phyloP scores from a whole-genome alignment of 352 stramenopile genomes.

The Globisporangium nunn region DNA sequence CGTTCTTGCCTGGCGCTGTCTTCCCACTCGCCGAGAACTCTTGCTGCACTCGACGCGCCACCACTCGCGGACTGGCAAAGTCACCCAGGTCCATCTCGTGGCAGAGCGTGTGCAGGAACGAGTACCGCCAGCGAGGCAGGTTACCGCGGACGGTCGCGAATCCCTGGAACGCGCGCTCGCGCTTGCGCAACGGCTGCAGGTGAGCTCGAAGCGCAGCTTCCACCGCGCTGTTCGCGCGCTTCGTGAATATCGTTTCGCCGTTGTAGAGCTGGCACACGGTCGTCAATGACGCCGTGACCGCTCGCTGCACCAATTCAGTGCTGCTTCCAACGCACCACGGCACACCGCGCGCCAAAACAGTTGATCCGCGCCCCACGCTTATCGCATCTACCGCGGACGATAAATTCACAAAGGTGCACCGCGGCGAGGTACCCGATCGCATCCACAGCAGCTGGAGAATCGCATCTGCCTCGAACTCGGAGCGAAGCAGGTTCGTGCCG shows the following conservation, averaged over 20 bases:
- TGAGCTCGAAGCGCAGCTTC: neutral
- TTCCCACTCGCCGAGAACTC: neutral
- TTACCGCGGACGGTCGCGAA: conserved; percentile 7
- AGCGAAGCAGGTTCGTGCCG: conserved; percentile 9
- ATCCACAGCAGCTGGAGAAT: conserved; percentile 4
- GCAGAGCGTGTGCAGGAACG: conserved; percentile 32
- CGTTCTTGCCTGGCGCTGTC: too few relatives aligned
- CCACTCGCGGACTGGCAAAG: neutral
- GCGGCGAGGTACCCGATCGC: neutral
- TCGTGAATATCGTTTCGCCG: conserved; percentile 31
- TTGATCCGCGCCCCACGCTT: too few relatives aligned
- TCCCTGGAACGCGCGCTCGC: conserved; percentile 1
- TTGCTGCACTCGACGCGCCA: neutral
- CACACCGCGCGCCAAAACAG: neutral
- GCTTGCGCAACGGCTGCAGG: conserved; percentile 4
- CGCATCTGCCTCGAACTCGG: conserved; percentile 8
- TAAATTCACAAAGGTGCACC: neutral
- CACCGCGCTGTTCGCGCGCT: conserved; percentile 16
- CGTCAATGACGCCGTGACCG: neutral
- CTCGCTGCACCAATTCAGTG: neutral
- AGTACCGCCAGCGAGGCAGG: conserved; percentile 29
- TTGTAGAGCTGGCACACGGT: conserved; percentile 25
- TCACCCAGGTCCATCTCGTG: conserved; percentile 26
- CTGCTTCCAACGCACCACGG: conserved; percentile 1
- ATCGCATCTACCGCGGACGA: neutral